Base-by-base conservation (phyloP, 83 land plant genomes). In the Isoetes engelmannii region DNA sequence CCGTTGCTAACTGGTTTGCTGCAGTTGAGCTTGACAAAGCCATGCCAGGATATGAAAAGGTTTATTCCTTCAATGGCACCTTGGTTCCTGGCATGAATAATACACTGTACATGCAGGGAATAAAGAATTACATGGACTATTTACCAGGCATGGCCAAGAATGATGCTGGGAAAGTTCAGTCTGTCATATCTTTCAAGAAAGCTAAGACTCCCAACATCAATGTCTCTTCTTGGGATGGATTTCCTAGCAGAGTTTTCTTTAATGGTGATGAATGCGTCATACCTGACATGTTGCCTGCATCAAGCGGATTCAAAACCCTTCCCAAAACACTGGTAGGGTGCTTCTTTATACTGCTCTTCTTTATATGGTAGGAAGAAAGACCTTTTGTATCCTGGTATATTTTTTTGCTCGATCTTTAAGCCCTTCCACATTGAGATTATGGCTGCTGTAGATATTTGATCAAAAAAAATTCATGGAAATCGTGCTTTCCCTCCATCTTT, bases 181-280 rank as follows among this genome's bases (percentile, higher is more conserved):
- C 98, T 1, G 86, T 92, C 1, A 64, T 89, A 3, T 87, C 92
- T 6, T 92, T 89, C 78, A 62, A 70, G 0, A 87, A 89, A 82
- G 79, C 84, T 64, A 17, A 12, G 6, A 82, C 82, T 0, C 85
- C 79, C 4, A 84, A 83, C 8, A 77, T 91, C 7, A 59, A 82
- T 45, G 60, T 92, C 1, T 54, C 21, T 0, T 37, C 37, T 0
- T 81, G 89, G 5, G 92, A 87, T 67, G 95, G 88, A 0, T 92
- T 85, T 65, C 98, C 95, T 0, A 51, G 73, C 0, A 84, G 54
- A 57, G 78, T 92, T 45, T 82, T 67, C 69, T 92, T 89, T 82
- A 85, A 92, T 69, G 98, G 98, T 0, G 91, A 89, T 46, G 92
- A 92, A 60, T 92, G 98, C 53, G 79, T 89, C 0, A 69, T 92